Percentiles rank a stretch among this genome's conserved stretches.
phyloP scores from a whole-genome alignment of 805 yeast species.

The Candida namnaoensis region DNA sequence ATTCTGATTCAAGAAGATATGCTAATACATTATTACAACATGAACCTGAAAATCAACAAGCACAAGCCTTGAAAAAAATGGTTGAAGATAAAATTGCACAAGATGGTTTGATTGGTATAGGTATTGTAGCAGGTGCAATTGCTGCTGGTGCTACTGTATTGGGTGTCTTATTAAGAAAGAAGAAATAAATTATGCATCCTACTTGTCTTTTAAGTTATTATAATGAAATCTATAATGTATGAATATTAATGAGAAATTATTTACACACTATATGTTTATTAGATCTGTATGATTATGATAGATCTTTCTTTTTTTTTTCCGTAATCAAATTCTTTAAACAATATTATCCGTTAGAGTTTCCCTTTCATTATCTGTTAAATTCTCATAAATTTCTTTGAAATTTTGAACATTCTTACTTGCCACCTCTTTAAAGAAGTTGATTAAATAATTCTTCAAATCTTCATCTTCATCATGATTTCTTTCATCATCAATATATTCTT shows the following conservation, averaged over 20 bases:
- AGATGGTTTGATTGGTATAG: conserved; percentile 86
- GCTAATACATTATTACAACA: conserved; percentile 65
- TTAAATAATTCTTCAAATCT: conserved; percentile 26
- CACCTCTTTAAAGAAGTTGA: conserved; percentile 48
- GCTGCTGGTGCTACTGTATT: conserved; percentile 72
- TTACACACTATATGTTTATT: no score
- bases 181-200: not conserved
- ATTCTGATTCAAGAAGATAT: conserved; percentile 76
- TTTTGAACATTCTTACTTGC: conserved; percentile 37
- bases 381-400: conserved; percentile 44
- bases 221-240: no score
- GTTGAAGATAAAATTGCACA: conserved; percentile 79
- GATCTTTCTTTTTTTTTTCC: no score
- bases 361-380: conserved; percentile 45
- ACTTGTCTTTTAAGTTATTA: no score
- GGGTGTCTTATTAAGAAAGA: conserved; percentile 20
- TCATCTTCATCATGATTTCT: conserved; percentile 14
- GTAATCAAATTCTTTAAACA: conserved; percentile 15
- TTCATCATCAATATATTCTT: conserved; percentile 37
- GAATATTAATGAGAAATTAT: no score
- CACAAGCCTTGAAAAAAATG: conserved; percentile 56
- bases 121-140: conserved; percentile 76
- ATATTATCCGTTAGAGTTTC: conserved; percentile 40
- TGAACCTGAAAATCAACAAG: conserved; percentile 85
- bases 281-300: no score